Evolutionary conservation across 208 protist species (phyloP), one percentile per base, ranked within the genome.

Genomic region (Trichomonas gallinae): DNA sequence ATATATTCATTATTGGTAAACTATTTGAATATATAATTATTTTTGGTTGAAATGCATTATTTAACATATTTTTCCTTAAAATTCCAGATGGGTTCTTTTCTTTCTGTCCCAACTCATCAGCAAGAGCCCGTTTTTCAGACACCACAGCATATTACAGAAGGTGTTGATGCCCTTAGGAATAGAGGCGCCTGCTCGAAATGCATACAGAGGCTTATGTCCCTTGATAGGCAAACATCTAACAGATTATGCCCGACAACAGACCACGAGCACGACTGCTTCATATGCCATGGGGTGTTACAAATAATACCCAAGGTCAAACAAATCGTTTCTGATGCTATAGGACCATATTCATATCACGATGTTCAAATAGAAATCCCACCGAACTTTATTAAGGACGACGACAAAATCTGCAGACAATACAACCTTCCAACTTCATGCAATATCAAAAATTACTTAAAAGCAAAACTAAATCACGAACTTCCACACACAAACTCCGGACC

Each of bases 391-490:
- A 48, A 93, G n/a, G 45, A 48, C 9, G 87, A 93, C 34, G 26
- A 93, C 2, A 51, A 93, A 10, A 42, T 93, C 26, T 31, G 42
- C 26, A 48, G 17, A 48, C 15, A 93, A 93, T 93, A 51, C 34
- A 58, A 51, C n/a, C 44, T 42, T 31, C 44, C 42, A 17, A 48
- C 87, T 21, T 93, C 87, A 34, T 93, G 87, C 31, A 51, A 34
- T n/a, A 48, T 93, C 11, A 93, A 93, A 51, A 93, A 93, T 51
- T 93, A 93, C 44, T 17, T 93, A 2, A 93, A 93, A 51, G 87
- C n/a, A 48, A 48, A 51, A 26, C 23, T 93, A 38, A 23, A 38
- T 34, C 26, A 40, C 13, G 17, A 34, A 51, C 31, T 93, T 38
- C 13, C 15, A 48, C 11, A 38, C 42, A 38, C 44, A 34, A 93